A percentile compares a stretch with the other conserved stretches of the same genome.
phyloP scores from a whole-genome alignment of 2,329 filamentous ascomycete species.

The Aspergillus neotritici region DNA sequence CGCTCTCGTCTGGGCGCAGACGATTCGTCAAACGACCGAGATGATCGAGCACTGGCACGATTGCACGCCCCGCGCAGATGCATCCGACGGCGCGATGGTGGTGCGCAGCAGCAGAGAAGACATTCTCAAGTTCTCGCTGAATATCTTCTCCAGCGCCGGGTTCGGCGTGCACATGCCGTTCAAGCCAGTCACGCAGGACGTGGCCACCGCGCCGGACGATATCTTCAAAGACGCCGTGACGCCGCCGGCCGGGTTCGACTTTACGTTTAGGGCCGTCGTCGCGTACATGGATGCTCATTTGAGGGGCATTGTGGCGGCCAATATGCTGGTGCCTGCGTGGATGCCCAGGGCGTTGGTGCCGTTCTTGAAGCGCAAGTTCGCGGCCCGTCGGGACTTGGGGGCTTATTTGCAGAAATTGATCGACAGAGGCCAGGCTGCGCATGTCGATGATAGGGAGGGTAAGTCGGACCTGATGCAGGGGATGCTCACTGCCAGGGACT shows the following conservation, averaged over 20 bases:
- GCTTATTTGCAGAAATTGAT: slow-evolving; percentile 15
- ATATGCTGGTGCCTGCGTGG: slow-evolving; percentile 13
- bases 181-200: slow-evolving; percentile 11
- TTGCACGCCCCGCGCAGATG: background rate
- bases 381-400: slow-evolving; percentile 20
- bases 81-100: background rate
- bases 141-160: slow-evolving; percentile 35
- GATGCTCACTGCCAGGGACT: slow-evolving; percentile 3
- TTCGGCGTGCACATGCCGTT: slow-evolving; percentile 26
- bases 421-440: slow-evolving; percentile 22
- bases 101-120: slow-evolving; percentile 26
- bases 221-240: slow-evolving; percentile 18
- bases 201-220: slow-evolving; percentile 13
- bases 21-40: slow-evolving; percentile 26
- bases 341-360: slow-evolving; percentile 17
- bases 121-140: slow-evolving; percentile 30
- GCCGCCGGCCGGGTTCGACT: slow-evolving; percentile 15
- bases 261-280: slow-evolving; percentile 22
- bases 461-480: slow-evolving; percentile 13
- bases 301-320: slow-evolving; percentile 13
- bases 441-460: slow-evolving; percentile 5
- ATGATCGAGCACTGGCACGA: slow-evolving; percentile 25
- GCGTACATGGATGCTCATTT: slow-evolving; percentile 18
- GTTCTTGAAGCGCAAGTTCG: slow-evolving; percentile 30
- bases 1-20: slow-evolving; percentile 36